These are phyloP conservation scores for Apiospora phragmitis DNA, from an alignment of 2,329 filamentous ascomycete genomes.

Conservation along the genomic window DNA sequence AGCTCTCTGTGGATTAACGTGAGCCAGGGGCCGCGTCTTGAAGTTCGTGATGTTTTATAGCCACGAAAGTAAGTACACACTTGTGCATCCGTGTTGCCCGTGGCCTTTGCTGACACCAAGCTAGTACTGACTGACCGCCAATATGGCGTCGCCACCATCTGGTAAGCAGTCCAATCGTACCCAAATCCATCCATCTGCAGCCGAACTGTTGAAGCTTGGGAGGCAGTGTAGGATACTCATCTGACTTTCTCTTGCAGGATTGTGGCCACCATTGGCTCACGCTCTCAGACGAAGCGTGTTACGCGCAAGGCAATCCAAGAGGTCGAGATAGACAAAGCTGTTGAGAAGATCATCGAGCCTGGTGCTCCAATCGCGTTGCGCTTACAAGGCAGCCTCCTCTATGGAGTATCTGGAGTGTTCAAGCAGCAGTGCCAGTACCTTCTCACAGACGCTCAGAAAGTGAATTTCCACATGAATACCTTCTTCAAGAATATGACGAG, in stretches of 20 bases:
- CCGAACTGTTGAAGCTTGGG: neutral
- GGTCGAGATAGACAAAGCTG: constrained; percentile 84
- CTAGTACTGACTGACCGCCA: constrained; percentile 79
- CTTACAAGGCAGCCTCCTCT: constrained; percentile 85
- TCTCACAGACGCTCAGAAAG: constrained; percentile 74
- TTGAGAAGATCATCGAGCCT: constrained; percentile 78
- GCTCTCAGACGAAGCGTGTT: constrained; percentile 69
- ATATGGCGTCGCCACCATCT: constrained; percentile 93
- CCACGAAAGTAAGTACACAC: constrained; percentile 74
- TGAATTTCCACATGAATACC: constrained; percentile 70
- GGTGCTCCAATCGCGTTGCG: constrained; percentile 86
- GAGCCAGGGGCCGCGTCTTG: neutral
- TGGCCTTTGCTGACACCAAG: constrained; percentile 24
- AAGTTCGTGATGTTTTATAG: constrained; percentile 80
- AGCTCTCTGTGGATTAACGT: neutral
- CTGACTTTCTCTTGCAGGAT: constrained; percentile 59
- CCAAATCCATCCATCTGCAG: neutral
- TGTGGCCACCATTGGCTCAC: constrained; percentile 81
- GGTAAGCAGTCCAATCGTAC: constrained; percentile 53
- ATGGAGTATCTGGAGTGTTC: constrained; percentile 83
- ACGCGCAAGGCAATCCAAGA: constrained; percentile 84
- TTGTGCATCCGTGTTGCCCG: neutral
- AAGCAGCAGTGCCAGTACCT: constrained; percentile 86
- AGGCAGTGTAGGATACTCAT: neutral
- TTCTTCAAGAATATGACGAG: constrained; percentile 60